These are phyloP conservation scores for Fonsecaea nubica DNA, from an alignment of 2,329 filamentous ascomycete species.

Conservation along the genomic window DNA sequence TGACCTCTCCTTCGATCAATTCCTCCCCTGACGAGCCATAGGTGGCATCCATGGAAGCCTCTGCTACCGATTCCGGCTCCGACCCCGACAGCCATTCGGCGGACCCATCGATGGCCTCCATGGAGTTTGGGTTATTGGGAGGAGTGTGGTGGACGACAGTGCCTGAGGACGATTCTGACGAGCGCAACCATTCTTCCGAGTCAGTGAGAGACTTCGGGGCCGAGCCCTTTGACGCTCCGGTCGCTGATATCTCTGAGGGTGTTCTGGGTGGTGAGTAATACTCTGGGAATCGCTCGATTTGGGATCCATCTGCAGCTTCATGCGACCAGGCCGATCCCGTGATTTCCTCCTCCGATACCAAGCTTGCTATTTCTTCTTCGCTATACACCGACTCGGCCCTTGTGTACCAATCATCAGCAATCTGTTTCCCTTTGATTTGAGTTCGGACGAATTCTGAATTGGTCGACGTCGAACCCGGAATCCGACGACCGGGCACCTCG, in stretches of 20 bases:
- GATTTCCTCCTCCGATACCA: neutral
- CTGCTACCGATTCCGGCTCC: neutral
- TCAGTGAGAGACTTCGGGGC: neutral
- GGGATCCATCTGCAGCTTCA: neutral
- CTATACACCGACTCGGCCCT: neutral
- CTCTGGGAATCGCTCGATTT: neutral
- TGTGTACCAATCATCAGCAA: neutral
- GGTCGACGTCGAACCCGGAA: neutral
- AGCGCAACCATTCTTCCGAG: neutral
- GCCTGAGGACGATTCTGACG: neutral
- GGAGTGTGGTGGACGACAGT: constrained; percentile 1
- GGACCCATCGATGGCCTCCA: neutral
- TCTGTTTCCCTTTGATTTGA: neutral
- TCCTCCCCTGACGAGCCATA: neutral
- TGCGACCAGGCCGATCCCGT: neutral
- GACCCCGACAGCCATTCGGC: neutral
- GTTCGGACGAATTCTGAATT: neutral
- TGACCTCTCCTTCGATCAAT: neutral
- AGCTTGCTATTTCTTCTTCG: neutral
- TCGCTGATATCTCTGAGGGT: neutral
- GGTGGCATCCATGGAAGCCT: neutral
- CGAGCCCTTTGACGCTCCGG: neutral
- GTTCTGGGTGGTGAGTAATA: neutral
- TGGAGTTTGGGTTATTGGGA: neutral
- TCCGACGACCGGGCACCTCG: too few relatives aligned